phyloP scores from a whole-genome alignment of 495 filamentous ascomycete genomes.

The Penicillium manginii region DNA sequence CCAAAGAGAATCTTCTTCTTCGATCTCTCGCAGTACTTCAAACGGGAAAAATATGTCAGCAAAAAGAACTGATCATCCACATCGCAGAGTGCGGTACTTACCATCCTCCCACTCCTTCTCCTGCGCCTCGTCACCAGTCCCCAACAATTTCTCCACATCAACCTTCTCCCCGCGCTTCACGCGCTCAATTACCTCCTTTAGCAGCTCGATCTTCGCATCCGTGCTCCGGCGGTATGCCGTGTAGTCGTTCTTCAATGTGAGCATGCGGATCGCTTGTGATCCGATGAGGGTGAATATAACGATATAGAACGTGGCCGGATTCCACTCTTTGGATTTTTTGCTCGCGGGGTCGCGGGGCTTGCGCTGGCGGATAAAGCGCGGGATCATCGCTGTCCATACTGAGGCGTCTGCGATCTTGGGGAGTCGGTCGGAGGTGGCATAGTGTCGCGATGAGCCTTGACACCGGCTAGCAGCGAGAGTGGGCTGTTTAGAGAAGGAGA shows the following conservation, averaged over 20 bases:
- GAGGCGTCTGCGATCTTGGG: conserved; percentile 66
- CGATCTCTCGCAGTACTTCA: conserved; percentile 83
- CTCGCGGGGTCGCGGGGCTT: conserved; percentile 32
- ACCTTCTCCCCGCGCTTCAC: conserved; percentile 86
- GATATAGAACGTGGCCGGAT: conserved; percentile 92
- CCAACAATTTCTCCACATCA: conserved; percentile 82
- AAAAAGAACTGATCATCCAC: background rate
- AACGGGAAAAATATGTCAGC: conserved; percentile 22
- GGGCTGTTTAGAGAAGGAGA: background rate
- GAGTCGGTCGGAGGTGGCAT: conserved; percentile 41
- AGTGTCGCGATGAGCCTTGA: conserved; percentile 22
- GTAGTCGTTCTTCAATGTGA: conserved; percentile 76
- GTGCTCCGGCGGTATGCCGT: conserved; percentile 70
- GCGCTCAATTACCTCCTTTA: conserved; percentile 82
- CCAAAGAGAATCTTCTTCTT: conserved; percentile 72
- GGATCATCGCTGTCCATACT: conserved; percentile 73
- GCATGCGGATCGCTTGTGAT: conserved; percentile 90
- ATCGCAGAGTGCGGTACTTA: conserved; percentile 30
- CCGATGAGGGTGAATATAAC: conserved; percentile 89
- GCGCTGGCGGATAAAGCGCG: conserved; percentile 48
- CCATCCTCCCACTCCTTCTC: conserved; percentile 91
- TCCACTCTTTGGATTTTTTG: conserved; percentile 71
- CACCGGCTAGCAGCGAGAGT: conserved; percentile 9
- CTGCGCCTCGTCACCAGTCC: conserved; percentile 73
- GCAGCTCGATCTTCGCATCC: conserved; percentile 74